Evolutionary conservation across 257 asterid species (phyloP).

Genomic region (Fraxinus anomala): DNA sequence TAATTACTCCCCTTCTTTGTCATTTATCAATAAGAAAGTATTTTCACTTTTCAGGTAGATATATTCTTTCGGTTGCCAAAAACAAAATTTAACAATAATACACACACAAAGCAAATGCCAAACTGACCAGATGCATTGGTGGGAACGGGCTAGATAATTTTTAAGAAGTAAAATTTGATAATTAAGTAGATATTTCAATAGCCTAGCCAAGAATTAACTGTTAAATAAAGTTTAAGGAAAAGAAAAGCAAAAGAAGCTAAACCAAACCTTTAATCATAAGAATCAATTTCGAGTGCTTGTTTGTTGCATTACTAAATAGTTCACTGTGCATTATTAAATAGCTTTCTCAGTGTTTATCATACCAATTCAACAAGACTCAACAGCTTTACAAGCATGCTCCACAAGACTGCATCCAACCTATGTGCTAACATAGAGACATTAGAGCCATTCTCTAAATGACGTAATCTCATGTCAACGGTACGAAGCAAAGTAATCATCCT

Average conservation of each 20-base stretch:
- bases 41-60: neutral
- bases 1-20: neutral
- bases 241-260: neutral
- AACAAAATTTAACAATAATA: neutral
- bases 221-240: neutral
- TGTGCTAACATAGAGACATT: too few relatives aligned
- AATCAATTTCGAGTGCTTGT: neutral
- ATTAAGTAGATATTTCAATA: neutral
- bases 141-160: neutral
- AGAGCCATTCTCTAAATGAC: neutral
- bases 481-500: neutral
- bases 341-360: too few relatives aligned
- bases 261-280: neutral
- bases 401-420: too few relatives aligned
- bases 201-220: neutral
- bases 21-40: neutral
- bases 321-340: too few relatives aligned
- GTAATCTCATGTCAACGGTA: neutral
- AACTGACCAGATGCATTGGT: neutral
- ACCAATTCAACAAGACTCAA: too few relatives aligned
- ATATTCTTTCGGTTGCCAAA: neutral
- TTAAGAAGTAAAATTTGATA: neutral
- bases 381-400: too few relatives aligned
- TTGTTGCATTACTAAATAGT: neutral
- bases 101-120: neutral